Conservation (phyloP, 75 land plant genomes). For the Cunninghamia lanceolata region DNA sequence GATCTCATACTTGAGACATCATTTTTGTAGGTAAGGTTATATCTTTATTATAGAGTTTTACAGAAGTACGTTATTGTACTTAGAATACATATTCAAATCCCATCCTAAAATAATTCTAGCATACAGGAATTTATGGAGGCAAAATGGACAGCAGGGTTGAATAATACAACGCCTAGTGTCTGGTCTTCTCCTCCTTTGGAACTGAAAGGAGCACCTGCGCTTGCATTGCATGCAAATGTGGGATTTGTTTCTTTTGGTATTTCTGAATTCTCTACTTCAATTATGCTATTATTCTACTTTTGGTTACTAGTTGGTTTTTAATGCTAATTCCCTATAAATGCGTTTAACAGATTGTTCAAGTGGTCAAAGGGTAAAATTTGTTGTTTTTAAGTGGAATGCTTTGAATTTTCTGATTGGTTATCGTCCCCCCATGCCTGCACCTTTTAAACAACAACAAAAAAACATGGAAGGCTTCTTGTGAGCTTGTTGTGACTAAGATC, state of each 20-base stretch:
- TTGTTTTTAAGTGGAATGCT: too few species aligned
- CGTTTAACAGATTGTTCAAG: not conserved
- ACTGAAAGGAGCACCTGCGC: constrained; percentile 63
- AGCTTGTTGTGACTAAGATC: too few species aligned
- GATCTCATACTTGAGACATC: constrained; percentile 89
- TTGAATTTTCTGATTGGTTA: not conserved
- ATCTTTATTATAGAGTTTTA: not conserved
- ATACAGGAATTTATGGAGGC: constrained; percentile 93
- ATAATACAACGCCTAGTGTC: constrained; percentile 76
- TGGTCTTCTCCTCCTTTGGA: constrained; percentile 91
- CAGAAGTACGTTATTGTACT: not conserved
- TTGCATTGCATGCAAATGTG: constrained; percentile 79
- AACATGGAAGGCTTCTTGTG: too few species aligned
- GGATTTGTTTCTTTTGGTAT: too few species aligned
- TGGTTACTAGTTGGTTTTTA: not conserved
- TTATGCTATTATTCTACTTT: not conserved
- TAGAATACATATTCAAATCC: not conserved
- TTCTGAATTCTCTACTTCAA: too few species aligned
- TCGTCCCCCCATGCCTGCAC: too few species aligned
- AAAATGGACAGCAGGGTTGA: constrained; percentile 76
- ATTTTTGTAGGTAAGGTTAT: constrained; percentile 73
- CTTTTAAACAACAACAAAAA: too few species aligned
- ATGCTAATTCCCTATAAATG: not conserved
- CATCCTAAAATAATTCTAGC: not conserved
- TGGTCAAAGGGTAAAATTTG: not conserved